Conservation (phyloP, 2,329 filamentous ascomycete species). For the Ophiostoma piceae region DNA sequence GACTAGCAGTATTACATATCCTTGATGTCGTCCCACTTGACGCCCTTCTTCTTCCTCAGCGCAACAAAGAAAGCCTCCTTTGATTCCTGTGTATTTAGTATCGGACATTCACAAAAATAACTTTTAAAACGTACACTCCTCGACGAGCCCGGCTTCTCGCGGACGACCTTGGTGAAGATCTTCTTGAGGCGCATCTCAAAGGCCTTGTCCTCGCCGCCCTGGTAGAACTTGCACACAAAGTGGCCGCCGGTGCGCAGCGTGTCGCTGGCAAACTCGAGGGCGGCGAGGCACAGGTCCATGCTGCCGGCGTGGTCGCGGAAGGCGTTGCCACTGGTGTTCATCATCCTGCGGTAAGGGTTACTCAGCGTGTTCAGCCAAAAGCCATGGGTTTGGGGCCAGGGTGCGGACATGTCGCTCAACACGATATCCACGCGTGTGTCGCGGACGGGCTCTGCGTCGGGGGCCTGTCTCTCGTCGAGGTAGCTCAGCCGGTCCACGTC, state of each 20-base stretch:
- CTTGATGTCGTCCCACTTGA: constrained; percentile 30
- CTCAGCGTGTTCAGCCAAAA: constrained; percentile 84
- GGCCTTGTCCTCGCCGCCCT: constrained; percentile 76
- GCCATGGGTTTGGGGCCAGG: constrained; percentile 77
- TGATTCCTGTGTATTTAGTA: constrained; percentile 56
- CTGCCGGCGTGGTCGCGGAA: constrained; percentile 88
- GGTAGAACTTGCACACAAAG: constrained; percentile 97
- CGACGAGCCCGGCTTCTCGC: constrained; percentile 89
- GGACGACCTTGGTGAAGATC: constrained; percentile 72
- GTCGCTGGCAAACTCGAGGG: constrained; percentile 77
- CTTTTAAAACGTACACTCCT: constrained; percentile 61
- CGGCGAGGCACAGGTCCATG: constrained; percentile 90
- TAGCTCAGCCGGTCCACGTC: constrained; percentile 51
- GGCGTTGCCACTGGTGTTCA: constrained; percentile 89
- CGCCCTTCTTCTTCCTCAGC: constrained; percentile 56
- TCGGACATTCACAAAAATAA: too few relatives aligned
- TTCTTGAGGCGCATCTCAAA: constrained; percentile 69
- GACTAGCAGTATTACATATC: neutral
- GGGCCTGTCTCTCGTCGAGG: constrained; percentile 57
- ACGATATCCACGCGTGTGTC: constrained; percentile 68
- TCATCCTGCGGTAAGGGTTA: constrained; percentile 97
- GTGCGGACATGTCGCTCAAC: constrained; percentile 97
- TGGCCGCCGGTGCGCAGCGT: constrained; percentile 77
- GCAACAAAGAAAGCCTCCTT: constrained; percentile 85
- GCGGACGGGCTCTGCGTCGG: constrained; percentile 28